Base-by-base conservation (phyloP, 768 basidiomycete genomes). In the Kwoniella dendrophila region DNA sequence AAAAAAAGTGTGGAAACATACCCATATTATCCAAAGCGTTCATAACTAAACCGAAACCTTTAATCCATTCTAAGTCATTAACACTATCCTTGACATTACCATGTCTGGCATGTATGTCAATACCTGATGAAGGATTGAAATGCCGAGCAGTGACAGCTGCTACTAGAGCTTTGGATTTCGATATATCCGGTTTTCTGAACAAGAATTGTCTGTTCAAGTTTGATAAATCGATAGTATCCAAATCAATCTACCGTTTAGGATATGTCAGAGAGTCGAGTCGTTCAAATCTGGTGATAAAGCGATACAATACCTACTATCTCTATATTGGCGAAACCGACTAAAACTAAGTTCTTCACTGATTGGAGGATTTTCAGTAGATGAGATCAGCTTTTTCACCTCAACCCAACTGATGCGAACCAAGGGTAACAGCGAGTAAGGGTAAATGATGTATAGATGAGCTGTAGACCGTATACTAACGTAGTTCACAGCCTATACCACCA, bases 181-280 rank as follows among this genome's bases (percentile, higher is more conserved):
- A 96, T 57, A 99, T 89, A 72, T 98, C 93, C 74, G 95, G 95
- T 81, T 97, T 98, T 65, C 86, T 85, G 81, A 99, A 99, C 40
- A 99, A 82, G 78, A 98, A 99, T 72, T 98, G 95, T 22, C 95
- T 85, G 74, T 99, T 99, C 54, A 98, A 82, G 77, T 99, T 99
- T 50, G 92, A 95, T 43, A 99, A 83, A 83, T 99, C 95, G 78
- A 99, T 99, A 20, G 95, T 99, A 80, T 99, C 95, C 66, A 99
- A 84, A 80, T 99, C 95, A 61, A 99, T 83, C 74, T 81, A 66
- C 14, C 20, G 24, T 18, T 38, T 8, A 48, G 7, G 16, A 44
- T 22, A 7, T 10, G 40, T 49, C 45, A 36, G 58, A 33, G 18
- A 12, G 27, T 12, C 20, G 29, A 33, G 38, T 6, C 16, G 11